Conservation (phyloP, 345 rosid species). For the Erucastrum elatum region DNA sequence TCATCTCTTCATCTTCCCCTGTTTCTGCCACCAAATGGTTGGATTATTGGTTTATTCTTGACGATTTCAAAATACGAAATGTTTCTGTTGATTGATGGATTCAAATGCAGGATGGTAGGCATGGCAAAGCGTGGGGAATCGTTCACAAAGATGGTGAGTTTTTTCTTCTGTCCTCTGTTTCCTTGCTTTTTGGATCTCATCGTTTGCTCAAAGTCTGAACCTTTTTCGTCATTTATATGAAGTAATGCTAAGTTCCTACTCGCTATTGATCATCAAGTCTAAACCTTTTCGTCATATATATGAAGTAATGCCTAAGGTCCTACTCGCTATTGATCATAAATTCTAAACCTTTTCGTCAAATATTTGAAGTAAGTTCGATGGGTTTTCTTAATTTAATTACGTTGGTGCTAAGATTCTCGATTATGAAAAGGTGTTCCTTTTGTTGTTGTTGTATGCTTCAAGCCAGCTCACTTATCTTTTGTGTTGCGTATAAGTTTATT, state of each 20-base stretch:
- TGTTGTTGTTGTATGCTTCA: neutral
- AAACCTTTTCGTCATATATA: neutral
- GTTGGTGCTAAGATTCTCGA: slow-evolving; percentile 1
- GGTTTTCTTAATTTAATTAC: neutral
- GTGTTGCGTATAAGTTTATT: neutral
- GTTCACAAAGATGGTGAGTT: slow-evolving; percentile 86
- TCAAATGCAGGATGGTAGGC: slow-evolving; percentile 79
- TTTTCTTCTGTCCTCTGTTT: neutral
- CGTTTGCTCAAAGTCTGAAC: neutral
- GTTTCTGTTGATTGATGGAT: slow-evolving; percentile 9
- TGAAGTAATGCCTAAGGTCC: neutral
- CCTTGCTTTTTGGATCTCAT: neutral
- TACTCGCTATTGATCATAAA: neutral
- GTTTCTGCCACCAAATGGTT: neutral
- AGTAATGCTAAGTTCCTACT: neutral
- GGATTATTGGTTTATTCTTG: too few species aligned
- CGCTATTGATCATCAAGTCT: neutral
- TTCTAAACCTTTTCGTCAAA: neutral
- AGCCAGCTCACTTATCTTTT: neutral
- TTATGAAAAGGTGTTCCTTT: neutral
- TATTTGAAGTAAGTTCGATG: neutral
- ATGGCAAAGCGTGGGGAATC: slow-evolving; percentile 97
- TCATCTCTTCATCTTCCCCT: neutral
- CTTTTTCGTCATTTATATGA: too few species aligned
- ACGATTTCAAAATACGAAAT: neutral